Evolutionary conservation across 2,329 filamentous ascomycete genomes (phyloP), one percentile per base, ranked within the genome.

Genomic region (Phoma sp.): DNA sequence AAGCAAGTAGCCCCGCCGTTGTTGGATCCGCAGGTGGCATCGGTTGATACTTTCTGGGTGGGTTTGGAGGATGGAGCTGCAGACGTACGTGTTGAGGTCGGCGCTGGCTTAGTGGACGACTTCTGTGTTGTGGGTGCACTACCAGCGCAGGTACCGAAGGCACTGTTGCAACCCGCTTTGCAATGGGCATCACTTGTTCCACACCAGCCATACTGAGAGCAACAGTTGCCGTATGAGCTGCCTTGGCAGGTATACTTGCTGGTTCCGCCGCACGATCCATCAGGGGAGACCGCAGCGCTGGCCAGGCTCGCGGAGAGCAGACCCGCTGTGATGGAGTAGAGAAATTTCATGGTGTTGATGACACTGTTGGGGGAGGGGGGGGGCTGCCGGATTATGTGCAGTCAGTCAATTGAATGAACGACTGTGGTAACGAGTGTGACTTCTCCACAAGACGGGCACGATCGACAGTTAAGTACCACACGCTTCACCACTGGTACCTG

Each of bases 221-320:
- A 81, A 62, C 79, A 80, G 51, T 75, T 62, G 2, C 78, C 78
- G 50, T 75, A 79, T 8, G 58, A 43, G 55, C 74, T 78, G n/a
- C 77, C 77, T 33, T 68, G 59, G 57, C 79, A 80, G 24, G 77
- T 79, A 55, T 73, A 73, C 14, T 73, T 74, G 14, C 67, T 70
- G 22, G 69, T 59, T 39, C 73, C 77, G 22, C 77, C 79, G 47
- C 79, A 80, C 14, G 66, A 69, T 13, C 76, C 78, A 43, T 79
- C 74, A 18, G 70, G 61, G 1, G 77, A 79, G 11, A 76, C 64
- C 13, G 57, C 63, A n/a, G 61, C 60, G 18, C 60, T 52, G 25
- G 59, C 60, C 35, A 62, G 32, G 48, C 56, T 57, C 7, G 62
- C 45, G n/a, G 66, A 65, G 29, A 68, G 52, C 30, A 65, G 30